phyloP scores from a whole-genome alignment of 1,284 basidiomycete species.

The Apiotrichum veenhuisii region DNA sequence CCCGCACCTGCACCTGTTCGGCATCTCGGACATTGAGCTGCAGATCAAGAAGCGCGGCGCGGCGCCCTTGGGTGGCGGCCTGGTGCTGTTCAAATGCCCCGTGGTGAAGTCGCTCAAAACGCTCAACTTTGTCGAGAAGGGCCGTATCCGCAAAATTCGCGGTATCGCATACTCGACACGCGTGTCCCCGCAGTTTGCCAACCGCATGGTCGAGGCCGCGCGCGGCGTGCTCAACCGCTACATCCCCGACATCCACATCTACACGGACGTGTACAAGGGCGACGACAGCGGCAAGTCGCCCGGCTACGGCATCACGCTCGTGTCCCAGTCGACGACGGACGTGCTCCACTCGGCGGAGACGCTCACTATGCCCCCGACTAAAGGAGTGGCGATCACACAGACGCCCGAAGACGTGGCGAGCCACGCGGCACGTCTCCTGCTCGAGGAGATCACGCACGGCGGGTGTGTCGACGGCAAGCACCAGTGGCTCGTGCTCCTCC shows the following conservation, averaged over 20 bases:
- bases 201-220: conserved; percentile 92
- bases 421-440: conserved; percentile 68
- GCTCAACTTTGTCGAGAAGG: conserved; percentile 83
- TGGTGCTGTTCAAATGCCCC: conserved; percentile 89
- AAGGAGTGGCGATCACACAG: conserved; percentile 28
- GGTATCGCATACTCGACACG: conserved; percentile 95
- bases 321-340: conserved; percentile 89
- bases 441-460: conserved; percentile 72
- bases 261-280: conserved; percentile 97
- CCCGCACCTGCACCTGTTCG: conserved; percentile 86
- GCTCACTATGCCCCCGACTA: conserved; percentile 58
- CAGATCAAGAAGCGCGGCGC: conserved; percentile 92
- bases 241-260: conserved; percentile 96
- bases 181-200: conserved; percentile 94
- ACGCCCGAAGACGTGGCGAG: conserved; percentile 92
- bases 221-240: conserved; percentile 89
- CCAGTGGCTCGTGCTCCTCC: conserved; percentile 78
- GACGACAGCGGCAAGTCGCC: conserved; percentile 95
- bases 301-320: conserved; percentile 85
- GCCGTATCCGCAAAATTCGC: conserved; percentile 88
- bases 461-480: conserved; percentile 90
- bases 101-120: conserved; percentile 84
- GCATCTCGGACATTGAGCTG: conserved; percentile 78
- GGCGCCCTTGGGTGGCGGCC: conserved; percentile 87
- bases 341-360: conserved; percentile 85